These are phyloP conservation scores for Gossypioides kirkii DNA, from an alignment of 345 rosid species.

Conservation along the genomic window DNA sequence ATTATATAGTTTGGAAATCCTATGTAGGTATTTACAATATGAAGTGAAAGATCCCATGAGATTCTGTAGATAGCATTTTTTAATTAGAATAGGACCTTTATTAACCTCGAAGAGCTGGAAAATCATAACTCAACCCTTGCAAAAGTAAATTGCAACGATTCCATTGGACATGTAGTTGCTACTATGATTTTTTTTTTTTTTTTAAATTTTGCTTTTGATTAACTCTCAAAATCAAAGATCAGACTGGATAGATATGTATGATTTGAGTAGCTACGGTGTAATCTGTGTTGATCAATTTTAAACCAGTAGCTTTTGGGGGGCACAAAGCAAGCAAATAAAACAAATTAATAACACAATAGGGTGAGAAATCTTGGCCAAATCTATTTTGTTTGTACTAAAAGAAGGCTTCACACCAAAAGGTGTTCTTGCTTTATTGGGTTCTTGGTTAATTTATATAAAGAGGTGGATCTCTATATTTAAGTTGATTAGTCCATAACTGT, in stretches of 20 bases:
- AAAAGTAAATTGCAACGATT: too few relatives aligned
- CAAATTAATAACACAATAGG: not conserved
- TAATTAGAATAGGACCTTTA: too few relatives aligned
- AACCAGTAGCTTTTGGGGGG: not conserved
- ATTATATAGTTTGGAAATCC: too few relatives aligned
- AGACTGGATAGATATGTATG: not conserved
- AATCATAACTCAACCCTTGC: too few relatives aligned
- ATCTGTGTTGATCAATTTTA: not conserved
- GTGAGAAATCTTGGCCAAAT: not conserved
- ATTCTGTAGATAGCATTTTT: too few relatives aligned
- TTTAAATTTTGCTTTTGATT: too few relatives aligned
- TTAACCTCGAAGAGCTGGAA: too few relatives aligned
- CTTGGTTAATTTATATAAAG: too few relatives aligned
- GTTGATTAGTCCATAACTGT: too few relatives aligned
- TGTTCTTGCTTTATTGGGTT: not conserved
- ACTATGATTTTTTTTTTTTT: not conserved
- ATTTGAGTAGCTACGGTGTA: not conserved
- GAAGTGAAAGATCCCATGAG: too few relatives aligned
- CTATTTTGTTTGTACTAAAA: not conserved
- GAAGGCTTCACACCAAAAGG: conserved; percentile 1
- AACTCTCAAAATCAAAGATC: not conserved
- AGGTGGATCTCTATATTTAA: too few relatives aligned
- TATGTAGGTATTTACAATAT: too few relatives aligned
- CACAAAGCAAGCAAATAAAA: not conserved
- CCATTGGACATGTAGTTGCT: not conserved